A percentile compares a stretch with the other conserved stretches of the same genome.
Conservation (phyloP, 768 basidiomycete genomes). For the Asterophora lycoperdoides region DNA sequence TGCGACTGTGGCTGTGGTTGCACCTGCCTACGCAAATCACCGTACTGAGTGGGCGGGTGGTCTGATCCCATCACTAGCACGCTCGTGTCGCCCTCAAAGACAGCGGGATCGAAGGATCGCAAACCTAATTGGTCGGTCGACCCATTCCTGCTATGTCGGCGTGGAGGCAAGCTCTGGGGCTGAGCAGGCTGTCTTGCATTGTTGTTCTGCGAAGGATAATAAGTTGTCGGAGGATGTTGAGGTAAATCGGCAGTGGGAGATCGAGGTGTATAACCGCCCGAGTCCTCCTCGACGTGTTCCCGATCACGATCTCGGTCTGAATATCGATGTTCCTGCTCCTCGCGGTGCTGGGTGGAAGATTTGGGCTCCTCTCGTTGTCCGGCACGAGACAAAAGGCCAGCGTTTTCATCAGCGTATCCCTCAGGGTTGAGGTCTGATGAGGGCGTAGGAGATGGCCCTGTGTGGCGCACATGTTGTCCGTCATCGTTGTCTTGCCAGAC, state of each 20-base stretch:
- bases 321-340: slow-evolving; percentile 32
- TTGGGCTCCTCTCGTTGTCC: slow-evolving; percentile 42
- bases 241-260: slow-evolving; percentile 63
- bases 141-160: slow-evolving; percentile 52
- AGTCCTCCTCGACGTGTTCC: slow-evolving; percentile 36
- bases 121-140: slow-evolving; percentile 60
- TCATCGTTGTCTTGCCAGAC: slow-evolving; percentile 27
- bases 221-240: slow-evolving; percentile 32
- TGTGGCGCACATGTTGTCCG: slow-evolving; percentile 28
- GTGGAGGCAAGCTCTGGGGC: slow-evolving; percentile 27
- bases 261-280: slow-evolving; percentile 60
- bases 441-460: slow-evolving; percentile 44
- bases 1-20: slow-evolving; percentile 8
- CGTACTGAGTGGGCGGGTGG: slow-evolving; percentile 25
- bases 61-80: slow-evolving; percentile 22
- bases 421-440: slow-evolving; percentile 54
- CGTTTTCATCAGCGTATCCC: slow-evolving; percentile 26
- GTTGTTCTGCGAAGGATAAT: slow-evolving; percentile 27
- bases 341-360: slow-evolving; percentile 38
- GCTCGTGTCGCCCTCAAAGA: slow-evolving; percentile 41
- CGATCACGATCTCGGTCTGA: slow-evolving; percentile 29
- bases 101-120: slow-evolving; percentile 52
- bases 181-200: slow-evolving; percentile 16
- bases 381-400: slow-evolving; percentile 33
- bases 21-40: slow-evolving; percentile 21